A percentile compares a stretch with the other conserved stretches of the same genome.
phyloP scores from a whole-genome alignment of 805 yeast genomes.

The Ogataea methanolica region DNA sequence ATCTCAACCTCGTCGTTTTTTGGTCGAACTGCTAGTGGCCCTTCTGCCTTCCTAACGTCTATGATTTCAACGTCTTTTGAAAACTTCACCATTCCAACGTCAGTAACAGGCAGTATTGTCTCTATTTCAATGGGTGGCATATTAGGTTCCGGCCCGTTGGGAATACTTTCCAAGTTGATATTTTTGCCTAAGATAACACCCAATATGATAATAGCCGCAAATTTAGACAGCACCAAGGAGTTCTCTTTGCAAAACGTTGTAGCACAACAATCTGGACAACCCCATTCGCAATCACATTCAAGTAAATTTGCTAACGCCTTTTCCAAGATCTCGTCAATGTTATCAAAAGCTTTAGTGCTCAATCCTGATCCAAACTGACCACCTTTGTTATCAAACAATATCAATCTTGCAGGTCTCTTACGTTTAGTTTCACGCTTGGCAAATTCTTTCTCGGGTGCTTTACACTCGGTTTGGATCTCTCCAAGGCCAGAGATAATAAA shows the following conservation, averaged over 20 bases:
- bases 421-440: conserved; percentile 68
- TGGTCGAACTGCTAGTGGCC: conserved; percentile 14
- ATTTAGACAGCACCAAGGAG: conserved; percentile 79
- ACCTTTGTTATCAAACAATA: conserved; percentile 81
- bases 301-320: conserved; percentile 56
- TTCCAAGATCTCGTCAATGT: conserved; percentile 59
- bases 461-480: conserved; percentile 90
- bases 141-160: conserved; percentile 72
- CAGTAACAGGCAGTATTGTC: conserved; percentile 54
- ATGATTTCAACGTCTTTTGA: conserved; percentile 56
- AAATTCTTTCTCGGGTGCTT: conserved; percentile 96
- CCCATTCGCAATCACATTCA: conserved; percentile 62
- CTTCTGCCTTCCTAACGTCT: conserved; percentile 31
- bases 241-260: conserved; percentile 77
- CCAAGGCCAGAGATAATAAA: conserved; percentile 67
- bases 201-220: conserved; percentile 72
- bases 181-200: conserved; percentile 55
- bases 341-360: conserved; percentile 73
- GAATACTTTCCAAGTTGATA: conserved; percentile 44
- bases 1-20: conserved; percentile 21
- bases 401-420: conserved; percentile 79
- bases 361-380: conserved; percentile 79
- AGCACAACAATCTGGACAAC: conserved; percentile 86
- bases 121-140: conserved; percentile 68
- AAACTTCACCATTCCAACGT: conserved; percentile 46